Percentiles rank a stretch among this genome's conserved stretches.
These are phyloP conservation scores for Mycena pura DNA, from an alignment of 768 basidiomycete genomes.

Conservation along the genomic window DNA sequence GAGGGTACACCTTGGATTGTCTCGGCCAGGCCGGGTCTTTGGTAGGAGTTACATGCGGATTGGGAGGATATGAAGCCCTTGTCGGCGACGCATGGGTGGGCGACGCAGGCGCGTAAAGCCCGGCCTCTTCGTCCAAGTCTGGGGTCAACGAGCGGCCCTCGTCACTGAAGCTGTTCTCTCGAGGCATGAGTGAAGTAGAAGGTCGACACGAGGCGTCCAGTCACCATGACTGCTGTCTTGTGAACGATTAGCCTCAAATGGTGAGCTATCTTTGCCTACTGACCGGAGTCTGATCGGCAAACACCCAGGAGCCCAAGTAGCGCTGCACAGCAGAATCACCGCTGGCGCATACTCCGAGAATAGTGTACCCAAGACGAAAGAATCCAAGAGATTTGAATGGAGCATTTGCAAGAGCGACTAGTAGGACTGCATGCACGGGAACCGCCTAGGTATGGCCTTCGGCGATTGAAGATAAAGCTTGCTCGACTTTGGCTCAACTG, in stretches of 20 bases:
- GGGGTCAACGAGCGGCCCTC: constrained; percentile 71
- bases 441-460: no score
- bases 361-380: no score
- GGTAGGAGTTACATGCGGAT: constrained; percentile 22
- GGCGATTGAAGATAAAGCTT: no score
- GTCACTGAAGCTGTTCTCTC: constrained; percentile 72
- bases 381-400: no score
- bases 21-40: constrained; percentile 26
- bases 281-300: no score
- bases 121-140: constrained; percentile 56
- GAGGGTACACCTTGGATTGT: constrained; percentile 8
- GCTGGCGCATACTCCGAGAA: no score
- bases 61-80: not conserved
- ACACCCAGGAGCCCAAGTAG: no score
- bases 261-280: not conserved
- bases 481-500: no score
- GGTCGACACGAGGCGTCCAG: not conserved
- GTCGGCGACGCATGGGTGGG: not conserved
- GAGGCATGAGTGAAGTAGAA: constrained; percentile 51
- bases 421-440: no score
- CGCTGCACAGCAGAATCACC: no score
- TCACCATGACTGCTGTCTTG: not conserved
- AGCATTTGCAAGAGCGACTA: no score
- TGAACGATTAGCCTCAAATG: not conserved
- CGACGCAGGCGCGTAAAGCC: constrained; percentile 25